Conservation (phyloP, 352 stramenopile genomes). For the Blastocystis sp. region DNA sequence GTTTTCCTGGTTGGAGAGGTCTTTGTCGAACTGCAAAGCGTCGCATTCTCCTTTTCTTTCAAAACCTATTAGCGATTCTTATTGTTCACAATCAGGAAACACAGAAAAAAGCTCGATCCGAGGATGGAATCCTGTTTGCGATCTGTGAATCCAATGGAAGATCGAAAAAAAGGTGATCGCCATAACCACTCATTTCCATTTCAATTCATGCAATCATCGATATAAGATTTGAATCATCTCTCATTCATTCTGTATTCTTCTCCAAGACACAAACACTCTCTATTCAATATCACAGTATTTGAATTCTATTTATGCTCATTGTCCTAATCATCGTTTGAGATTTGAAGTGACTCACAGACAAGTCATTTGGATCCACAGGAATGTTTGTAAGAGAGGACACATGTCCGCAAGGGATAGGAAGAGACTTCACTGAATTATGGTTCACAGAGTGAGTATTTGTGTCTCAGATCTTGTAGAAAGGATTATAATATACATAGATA, state of each 20-base stretch:
- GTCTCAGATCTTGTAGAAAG: too few relatives aligned
- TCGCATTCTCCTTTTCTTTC: conserved; percentile 7
- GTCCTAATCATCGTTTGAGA: background rate
- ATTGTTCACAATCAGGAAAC: background rate
- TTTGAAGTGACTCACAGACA: background rate
- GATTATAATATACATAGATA: too few relatives aligned
- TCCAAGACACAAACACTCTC: background rate
- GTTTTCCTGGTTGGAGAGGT: conserved; percentile 43
- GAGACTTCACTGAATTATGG: too few relatives aligned
- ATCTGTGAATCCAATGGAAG: background rate
- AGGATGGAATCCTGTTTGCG: background rate
- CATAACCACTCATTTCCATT: conserved; percentile 1
- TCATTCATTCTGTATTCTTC: background rate
- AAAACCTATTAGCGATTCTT: background rate
- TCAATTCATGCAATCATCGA: background rate
- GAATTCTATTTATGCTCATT: background rate
- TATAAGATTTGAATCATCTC: background rate
- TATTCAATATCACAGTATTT: background rate
- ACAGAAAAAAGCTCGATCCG: background rate
- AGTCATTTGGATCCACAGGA: too few relatives aligned
- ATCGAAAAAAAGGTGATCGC: conserved; percentile 37
- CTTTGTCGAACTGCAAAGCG: conserved; percentile 52
- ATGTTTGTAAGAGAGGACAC: too few relatives aligned
- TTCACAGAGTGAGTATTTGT: too few relatives aligned
- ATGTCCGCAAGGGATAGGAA: too few relatives aligned